Evolutionary conservation across 192 early-diverging fungal genomes (phyloP), one percentile per base, ranked within the genome.

Genomic region (Coemansia sp.): DNA sequence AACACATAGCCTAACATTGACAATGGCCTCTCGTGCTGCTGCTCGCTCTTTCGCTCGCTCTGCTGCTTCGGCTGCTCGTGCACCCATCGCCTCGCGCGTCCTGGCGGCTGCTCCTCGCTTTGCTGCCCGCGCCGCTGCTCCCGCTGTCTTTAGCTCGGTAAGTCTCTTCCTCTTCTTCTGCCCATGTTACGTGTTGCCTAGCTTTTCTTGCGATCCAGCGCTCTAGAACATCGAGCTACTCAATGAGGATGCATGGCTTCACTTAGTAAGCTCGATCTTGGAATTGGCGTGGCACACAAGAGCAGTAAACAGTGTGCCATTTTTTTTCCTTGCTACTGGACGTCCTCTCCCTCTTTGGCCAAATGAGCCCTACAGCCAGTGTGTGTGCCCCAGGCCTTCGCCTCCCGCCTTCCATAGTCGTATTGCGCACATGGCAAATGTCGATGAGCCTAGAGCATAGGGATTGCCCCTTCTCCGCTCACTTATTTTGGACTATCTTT

Each of bases 31-130:
- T 61, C 80, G 80, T 72, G 44, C 80, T 69, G 80, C 72, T 17
- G 65, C 72, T 35, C 80, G 80, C 66, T 43, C 80, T 58, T 47
- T 82, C 62, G 80, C 80, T 35, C 80, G 80, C 66, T 65, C 69
- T 65, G 68, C 79, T 37, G 43, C 73, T 4, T 70, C 68, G 64
- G 75, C 75, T 70, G 75, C 72, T 50, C 80, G 80, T 69, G 57
- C 80, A 49, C 66, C 80, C 30, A 72, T 82, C 46, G 80, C 75
- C 37, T 19, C 69, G 49, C 80, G 80, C 66, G 58, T 53, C 23
- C 68, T 82, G 70, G 75, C 71, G 38, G 80, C 75, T 47, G 80
- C 80, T 60, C 80, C 80, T 73, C 80, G 72, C 71, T 71, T 82
- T 58, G 80, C 80, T 32, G 71, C 80, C 65, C 79, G 79, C 68